Evolutionary conservation across 2,329 filamentous ascomycete species (phyloP).

Genomic region (Blastomyces gilchristii): DNA sequence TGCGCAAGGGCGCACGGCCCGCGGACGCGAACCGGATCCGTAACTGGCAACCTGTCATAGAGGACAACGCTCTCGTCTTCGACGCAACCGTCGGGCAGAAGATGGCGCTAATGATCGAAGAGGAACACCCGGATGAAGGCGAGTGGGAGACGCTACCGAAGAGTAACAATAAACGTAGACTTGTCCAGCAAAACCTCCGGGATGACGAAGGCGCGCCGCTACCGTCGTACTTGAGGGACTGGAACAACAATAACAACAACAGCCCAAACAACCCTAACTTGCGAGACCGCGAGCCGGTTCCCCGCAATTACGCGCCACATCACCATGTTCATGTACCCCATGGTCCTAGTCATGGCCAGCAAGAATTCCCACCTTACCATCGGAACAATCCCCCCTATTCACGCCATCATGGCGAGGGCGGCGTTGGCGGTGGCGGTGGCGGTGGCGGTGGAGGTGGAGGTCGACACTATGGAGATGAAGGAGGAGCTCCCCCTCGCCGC

Average conservation of each 20-base stretch:
- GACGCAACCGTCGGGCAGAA: conserved; percentile 82
- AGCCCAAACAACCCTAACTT: background rate
- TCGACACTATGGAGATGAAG: conserved; percentile 35
- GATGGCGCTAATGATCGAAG: conserved; percentile 68
- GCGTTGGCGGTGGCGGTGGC: conserved; percentile 21
- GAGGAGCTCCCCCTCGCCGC: conserved; percentile 24
- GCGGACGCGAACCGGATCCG: conserved; percentile 72
- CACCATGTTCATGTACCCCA: conserved; percentile 7
- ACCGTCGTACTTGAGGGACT: conserved; percentile 26
- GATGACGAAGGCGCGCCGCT: conserved; percentile 39
- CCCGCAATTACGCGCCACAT: conserved; percentile 18
- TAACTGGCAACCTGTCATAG: conserved; percentile 67
- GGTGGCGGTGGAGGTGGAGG: conserved; percentile 22
- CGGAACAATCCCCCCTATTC: conserved; percentile 1
- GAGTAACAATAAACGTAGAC: conserved; percentile 42
- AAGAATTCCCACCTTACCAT: conserved; percentile 12
- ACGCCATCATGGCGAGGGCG: conserved; percentile 11
- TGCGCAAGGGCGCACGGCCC: conserved; percentile 63
- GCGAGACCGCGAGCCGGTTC: conserved; percentile 15
- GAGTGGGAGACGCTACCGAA: conserved; percentile 55
- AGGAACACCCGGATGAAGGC: conserved; percentile 52
- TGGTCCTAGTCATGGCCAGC: conserved; percentile 9
- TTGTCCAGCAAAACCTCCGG: conserved; percentile 43
- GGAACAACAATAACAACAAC: background rate
- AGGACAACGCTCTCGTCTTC: conserved; percentile 63